A percentile compares a stretch with the other conserved stretches of the same genome.
phyloP scores from a whole-genome alignment of 2,329 filamentous ascomycete species.

The Sporothrix mexicana region DNA sequence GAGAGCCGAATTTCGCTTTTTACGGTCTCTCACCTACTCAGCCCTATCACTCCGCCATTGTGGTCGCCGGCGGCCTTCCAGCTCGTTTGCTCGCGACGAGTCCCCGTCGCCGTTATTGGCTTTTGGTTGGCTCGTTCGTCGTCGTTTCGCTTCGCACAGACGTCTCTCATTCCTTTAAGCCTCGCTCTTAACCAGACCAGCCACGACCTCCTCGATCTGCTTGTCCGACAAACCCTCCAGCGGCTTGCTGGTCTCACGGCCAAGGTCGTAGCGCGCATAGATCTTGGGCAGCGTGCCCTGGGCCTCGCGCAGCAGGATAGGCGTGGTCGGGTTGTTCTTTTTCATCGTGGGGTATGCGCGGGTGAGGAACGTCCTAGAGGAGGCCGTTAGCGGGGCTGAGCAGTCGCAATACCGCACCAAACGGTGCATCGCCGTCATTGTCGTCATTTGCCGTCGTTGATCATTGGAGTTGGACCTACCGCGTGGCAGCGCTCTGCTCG shows the following conservation, averaged over 20 bases:
- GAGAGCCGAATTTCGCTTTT: not conserved
- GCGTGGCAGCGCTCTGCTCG: conserved; percentile 84
- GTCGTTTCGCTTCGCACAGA: not conserved
- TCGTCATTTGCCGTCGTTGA: not conserved
- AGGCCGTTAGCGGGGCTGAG: conserved; percentile 8
- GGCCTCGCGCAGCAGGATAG: conserved; percentile 94
- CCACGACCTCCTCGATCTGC: conserved; percentile 65
- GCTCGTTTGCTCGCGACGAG: not conserved
- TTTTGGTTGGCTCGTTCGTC: not conserved
- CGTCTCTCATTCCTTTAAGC: conserved; percentile 32
- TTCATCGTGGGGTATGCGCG: conserved; percentile 98
- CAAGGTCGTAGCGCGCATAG: conserved; percentile 83
- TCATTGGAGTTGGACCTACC: conserved; percentile 61
- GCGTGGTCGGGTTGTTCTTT: conserved; percentile 93
- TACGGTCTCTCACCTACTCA: not conserved
- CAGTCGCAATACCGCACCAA: not conserved
- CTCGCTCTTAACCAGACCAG: conserved; percentile 58
- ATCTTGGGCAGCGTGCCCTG: conserved; percentile 81
- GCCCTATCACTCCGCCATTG: too few relatives aligned
- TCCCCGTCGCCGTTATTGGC: not conserved
- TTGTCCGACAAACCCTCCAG: conserved; percentile 65
- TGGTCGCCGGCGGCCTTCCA: not conserved
- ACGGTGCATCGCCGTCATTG: not conserved
- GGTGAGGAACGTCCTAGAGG: conserved; percentile 80
- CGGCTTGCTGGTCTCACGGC: conserved; percentile 62